Percentiles rank a stretch among this genome's conserved stretches.
Evolutionary conservation across 192 early-diverging fungal species (phyloP).

Genomic region (Cetraspora pellucida): DNA sequence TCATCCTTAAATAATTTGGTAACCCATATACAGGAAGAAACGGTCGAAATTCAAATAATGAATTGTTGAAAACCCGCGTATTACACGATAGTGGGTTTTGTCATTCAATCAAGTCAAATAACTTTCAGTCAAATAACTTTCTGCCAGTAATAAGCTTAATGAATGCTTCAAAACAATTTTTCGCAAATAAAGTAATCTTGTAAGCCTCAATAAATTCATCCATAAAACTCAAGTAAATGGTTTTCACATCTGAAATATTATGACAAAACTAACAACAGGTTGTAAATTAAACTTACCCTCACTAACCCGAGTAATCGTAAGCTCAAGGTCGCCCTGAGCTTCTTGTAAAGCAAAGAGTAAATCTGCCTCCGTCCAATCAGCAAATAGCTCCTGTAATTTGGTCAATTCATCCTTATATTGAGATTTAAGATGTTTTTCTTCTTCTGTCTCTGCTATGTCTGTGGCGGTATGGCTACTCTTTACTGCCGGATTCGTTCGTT

Average conservation of each 20-base stretch:
- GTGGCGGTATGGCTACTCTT: slow-evolving; percentile 33
- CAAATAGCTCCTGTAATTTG: slow-evolving; percentile 70
- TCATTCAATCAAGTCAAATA: not conserved
- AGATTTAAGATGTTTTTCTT: slow-evolving; percentile 62
- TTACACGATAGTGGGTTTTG: not conserved
- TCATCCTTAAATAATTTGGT: too few species aligned
- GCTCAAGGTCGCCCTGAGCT: slow-evolving; percentile 81
- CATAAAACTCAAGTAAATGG: too few species aligned
- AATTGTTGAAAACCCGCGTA: not conserved
- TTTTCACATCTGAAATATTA: not conserved
- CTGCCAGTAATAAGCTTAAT: too few species aligned
- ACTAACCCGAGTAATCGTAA: slow-evolving; percentile 76
- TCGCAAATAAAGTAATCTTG: not conserved
- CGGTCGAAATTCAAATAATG: too few species aligned
- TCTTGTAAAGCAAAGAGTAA: slow-evolving; percentile 84
- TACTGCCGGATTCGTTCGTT: slow-evolving; percentile 23
- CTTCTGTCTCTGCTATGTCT: slow-evolving; percentile 54
- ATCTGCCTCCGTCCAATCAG: slow-evolving; percentile 88
- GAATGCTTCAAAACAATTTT: too few species aligned
- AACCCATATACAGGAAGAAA: too few species aligned
- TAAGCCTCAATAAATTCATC: too few species aligned
- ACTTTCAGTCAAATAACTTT: too few species aligned
- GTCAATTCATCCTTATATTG: slow-evolving; percentile 64
- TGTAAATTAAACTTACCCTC: slow-evolving; percentile 59
- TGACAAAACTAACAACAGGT: not conserved